Base-by-base conservation (phyloP, 768 basidiomycete species). In the Phanerodontia chrysosporium region DNA sequence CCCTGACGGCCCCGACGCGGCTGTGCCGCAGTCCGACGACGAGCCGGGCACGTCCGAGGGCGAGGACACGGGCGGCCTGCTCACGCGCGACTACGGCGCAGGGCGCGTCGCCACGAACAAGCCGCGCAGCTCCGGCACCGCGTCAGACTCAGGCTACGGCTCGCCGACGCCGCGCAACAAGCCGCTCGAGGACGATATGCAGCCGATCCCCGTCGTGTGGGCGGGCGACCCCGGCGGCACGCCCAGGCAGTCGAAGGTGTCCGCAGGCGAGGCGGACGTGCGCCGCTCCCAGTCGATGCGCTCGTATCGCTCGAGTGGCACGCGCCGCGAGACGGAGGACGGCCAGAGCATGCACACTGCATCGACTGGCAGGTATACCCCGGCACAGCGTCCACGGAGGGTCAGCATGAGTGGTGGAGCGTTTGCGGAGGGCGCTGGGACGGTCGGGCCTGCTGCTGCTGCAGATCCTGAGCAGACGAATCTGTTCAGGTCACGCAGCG, bases 361-460 rank as follows among this genome's bases (percentile, higher is more conserved):
- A n/a, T 55, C 57, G 28, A 51, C 49, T 22, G 59, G 64, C 25
- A 24, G 62, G n/a, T 57, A 64, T 24, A 66, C 61, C 27, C 54
- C 60, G n/a, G 54, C 55, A 25, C 22, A 42, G n/a, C 52, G 52
- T 14, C 36, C 22, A 3, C 64, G 67, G 10, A 51, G 65, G 18
- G 52, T 60, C 29, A 70, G 65, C 52, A 48, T 66, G 45, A 63
- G 32, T 27, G 66, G 69, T 8, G 68, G 71, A 51, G 63, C 81
- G 3, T 85, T 87, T 66, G 77, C 76, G 27, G 76, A 78, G 46
- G 86, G 85, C 1, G 80, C 83, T 9, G 81, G 80, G 1, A 79
- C 78, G 3, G 77, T 77, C 0, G 81, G 82, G 5, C 81, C 82
- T 0, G 67, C 70, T 21, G 74, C 80, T 2, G 72, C 73, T 18